Base-by-base conservation (phyloP, 2,329 filamentous ascomycete species). In the Cladobotryum protrusum region DNA sequence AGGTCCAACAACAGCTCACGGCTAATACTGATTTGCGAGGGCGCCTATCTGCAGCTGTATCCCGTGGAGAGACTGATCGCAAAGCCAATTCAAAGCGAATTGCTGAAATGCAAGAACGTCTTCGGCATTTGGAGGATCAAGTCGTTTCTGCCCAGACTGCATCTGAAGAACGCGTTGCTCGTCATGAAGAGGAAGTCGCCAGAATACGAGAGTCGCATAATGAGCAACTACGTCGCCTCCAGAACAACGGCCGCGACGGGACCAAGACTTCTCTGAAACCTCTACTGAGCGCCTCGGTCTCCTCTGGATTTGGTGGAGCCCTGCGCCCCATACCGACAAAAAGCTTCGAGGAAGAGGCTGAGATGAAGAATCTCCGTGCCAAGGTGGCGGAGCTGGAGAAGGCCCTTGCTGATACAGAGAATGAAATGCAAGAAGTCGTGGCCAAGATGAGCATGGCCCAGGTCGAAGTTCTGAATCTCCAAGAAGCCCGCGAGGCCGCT, bases 371-470 rank as follows among this genome's bases (percentile, higher is more conserved):
- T 52, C 81, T 99, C 33, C 87, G 90, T 64, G 80, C 82, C 53
- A 83, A 86, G 53, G 88, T 97, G 7, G 74, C 82, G 50, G 89
- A 96, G 69, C 81, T 99, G 3, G 93, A 99, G 72, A 84, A 82
- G 60, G 86, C 91, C 14, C 66, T 71, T 3, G 65, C 66, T 8
- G 66, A 70, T 34, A 66, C 69, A 11, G 89, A 93, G 62, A 76
- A 74, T 43, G 87, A 92, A 68, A 91, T 93, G 85, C 82, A 89
- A 61, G 83, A 88, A 62, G 87, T 93, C 5, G 84, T 93, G 14
- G 77, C 82, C 52, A 79, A 82, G 59, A 92, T 95, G 83, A 91
- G 87, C 69, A 74, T 76, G 59, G 86, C 87, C 20, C 88, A 93
- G 70, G 87, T 92, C 56, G 86, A 91, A 68, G 88, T 93, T 42